These are phyloP conservation scores for Aspergillus bertholletiae DNA, from an alignment of 495 filamentous ascomycete species.

Conservation along the genomic window DNA sequence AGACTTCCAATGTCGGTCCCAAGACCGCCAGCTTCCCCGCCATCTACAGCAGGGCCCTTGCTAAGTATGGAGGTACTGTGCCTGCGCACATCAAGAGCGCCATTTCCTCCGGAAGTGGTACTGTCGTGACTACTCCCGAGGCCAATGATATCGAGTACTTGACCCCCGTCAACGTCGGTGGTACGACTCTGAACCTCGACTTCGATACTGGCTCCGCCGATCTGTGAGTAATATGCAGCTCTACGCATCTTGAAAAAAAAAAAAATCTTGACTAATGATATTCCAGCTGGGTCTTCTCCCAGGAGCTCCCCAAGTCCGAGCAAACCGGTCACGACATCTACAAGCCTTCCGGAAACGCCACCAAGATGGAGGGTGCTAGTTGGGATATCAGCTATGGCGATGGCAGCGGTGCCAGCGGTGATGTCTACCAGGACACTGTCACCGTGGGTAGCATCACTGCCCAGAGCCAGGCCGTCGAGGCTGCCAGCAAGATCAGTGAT, in stretches of 20 bases:
- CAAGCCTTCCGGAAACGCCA: conserved; percentile 48
- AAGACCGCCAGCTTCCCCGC: conserved; percentile 39
- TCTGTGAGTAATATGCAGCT: conserved; percentile 47
- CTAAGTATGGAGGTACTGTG: conserved; percentile 42
- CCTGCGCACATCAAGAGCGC: conserved; percentile 42
- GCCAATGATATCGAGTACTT: conserved; percentile 61
- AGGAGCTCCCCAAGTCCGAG: conserved; percentile 39
- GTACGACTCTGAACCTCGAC: conserved; percentile 60
- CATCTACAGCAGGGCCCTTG: conserved; percentile 35
- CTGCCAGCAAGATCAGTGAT: conserved; percentile 56
- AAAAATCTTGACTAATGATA: conserved; percentile 9
- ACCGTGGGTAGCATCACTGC: conserved; percentile 63
- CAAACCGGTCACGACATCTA: conserved; percentile 61
- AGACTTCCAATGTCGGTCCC: conserved; percentile 8
- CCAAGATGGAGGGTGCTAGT: conserved; percentile 47
- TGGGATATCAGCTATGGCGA: conserved; percentile 76
- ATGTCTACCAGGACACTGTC: conserved; percentile 69
- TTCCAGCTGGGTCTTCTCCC: conserved; percentile 51
- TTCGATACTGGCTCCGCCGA: conserved; percentile 77
- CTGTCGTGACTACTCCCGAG: conserved; percentile 52
- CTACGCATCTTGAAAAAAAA: neutral
- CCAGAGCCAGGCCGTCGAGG: conserved; percentile 63
- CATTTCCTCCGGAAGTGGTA: conserved; percentile 34
- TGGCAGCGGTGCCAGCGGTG: conserved; percentile 58
- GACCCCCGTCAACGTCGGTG: conserved; percentile 62